These are phyloP conservation scores for Ceratocystis alfenasii DNA, from an alignment of 2,329 filamentous ascomycete species.

Conservation along the genomic window DNA sequence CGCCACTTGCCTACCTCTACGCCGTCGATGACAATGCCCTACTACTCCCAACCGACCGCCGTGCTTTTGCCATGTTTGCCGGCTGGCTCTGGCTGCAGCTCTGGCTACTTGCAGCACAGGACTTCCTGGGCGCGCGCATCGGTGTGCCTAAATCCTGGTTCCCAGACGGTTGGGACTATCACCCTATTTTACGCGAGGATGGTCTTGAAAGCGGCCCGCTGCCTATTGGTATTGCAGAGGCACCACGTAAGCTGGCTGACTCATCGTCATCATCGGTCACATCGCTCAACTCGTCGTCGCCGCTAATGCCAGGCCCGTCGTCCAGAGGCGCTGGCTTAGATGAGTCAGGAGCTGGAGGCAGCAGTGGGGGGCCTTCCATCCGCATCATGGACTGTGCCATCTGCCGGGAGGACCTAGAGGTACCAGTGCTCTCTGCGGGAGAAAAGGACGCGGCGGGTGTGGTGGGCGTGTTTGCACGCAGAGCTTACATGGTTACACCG, in stretches of 20 bases:
- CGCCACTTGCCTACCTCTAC: conserved; percentile 81
- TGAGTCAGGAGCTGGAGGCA: conserved; percentile 23
- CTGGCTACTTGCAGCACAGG: conserved; percentile 64
- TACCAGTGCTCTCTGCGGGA: conserved; percentile 60
- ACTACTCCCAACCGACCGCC: conserved; percentile 63
- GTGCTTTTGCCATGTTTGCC: conserved; percentile 49
- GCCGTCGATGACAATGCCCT: conserved; percentile 60
- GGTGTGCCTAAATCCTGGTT: conserved; percentile 59
- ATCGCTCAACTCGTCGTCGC: conserved; percentile 29
- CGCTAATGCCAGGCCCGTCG: conserved; percentile 26
- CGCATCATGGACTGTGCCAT: conserved; percentile 81
- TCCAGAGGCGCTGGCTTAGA: conserved; percentile 24
- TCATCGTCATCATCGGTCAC: conserved; percentile 6
- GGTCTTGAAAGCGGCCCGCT: conserved; percentile 66
- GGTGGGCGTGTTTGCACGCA: conserved; percentile 60
- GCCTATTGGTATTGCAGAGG: conserved; percentile 54
- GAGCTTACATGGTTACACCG: conserved; percentile 92
- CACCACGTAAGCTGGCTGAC: conserved; percentile 9
- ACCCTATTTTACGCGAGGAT: conserved; percentile 76
- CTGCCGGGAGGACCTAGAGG: conserved; percentile 82
- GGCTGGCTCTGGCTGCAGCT: conserved; percentile 84
- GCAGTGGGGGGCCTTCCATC: conserved; percentile 27
- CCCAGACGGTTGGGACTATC: conserved; percentile 84
- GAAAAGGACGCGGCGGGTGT: conserved; percentile 33
- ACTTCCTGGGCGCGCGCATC: conserved; percentile 78